A percentile compares a stretch with the other conserved stretches of the same genome.
Evolutionary conservation across 2,329 filamentous ascomycete genomes (phyloP).

Genomic region (Fusarium scirpi): DNA sequence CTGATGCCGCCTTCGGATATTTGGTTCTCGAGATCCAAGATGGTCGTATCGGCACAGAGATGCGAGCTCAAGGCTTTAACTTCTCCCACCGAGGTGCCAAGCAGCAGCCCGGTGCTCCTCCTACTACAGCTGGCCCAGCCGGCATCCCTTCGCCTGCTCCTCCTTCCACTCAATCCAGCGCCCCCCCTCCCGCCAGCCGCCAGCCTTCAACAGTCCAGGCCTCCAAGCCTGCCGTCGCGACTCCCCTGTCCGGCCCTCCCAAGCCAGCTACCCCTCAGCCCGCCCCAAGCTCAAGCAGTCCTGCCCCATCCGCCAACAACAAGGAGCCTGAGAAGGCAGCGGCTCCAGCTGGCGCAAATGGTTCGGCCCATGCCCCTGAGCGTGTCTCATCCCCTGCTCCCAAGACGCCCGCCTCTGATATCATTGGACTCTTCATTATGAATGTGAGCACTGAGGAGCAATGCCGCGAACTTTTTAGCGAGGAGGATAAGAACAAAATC

Average conservation of each 20-base stretch:
- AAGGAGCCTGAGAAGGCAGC: constrained; percentile 70
- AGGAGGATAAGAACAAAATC: constrained; percentile 87
- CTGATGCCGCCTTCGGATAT: constrained; percentile 97
- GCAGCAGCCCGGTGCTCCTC: constrained; percentile 63
- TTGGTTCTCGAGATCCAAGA: constrained; percentile 94
- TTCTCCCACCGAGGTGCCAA: constrained; percentile 96
- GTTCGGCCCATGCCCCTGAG: constrained; percentile 64
- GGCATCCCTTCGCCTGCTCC: constrained; percentile 53
- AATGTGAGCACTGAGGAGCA: constrained; percentile 87
- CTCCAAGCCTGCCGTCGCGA: constrained; percentile 57
- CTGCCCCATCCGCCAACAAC: constrained; percentile 53
- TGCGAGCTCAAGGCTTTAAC: constrained; percentile 99
- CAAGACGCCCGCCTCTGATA: constrained; percentile 72
- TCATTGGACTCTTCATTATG: constrained; percentile 89
- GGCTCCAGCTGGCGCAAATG: constrained; percentile 62
- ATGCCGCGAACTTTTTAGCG: constrained; percentile 81
- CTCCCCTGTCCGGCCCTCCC: constrained; percentile 50
- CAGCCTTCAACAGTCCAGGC: constrained; percentile 56
- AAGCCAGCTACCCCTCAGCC: constrained; percentile 65
- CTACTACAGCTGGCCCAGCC: constrained; percentile 45
- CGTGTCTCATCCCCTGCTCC: constrained; percentile 68
- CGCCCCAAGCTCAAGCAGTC: constrained; percentile 55
- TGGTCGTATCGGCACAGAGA: constrained; percentile 96
- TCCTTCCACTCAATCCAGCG: constrained; percentile 53
- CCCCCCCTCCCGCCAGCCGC: constrained; percentile 50